Percentiles rank a stretch among this genome's conserved stretches.
These are phyloP conservation scores for Pyrus hybrid DNA, from an alignment of 331 rosid species.

Conservation along the genomic window DNA sequence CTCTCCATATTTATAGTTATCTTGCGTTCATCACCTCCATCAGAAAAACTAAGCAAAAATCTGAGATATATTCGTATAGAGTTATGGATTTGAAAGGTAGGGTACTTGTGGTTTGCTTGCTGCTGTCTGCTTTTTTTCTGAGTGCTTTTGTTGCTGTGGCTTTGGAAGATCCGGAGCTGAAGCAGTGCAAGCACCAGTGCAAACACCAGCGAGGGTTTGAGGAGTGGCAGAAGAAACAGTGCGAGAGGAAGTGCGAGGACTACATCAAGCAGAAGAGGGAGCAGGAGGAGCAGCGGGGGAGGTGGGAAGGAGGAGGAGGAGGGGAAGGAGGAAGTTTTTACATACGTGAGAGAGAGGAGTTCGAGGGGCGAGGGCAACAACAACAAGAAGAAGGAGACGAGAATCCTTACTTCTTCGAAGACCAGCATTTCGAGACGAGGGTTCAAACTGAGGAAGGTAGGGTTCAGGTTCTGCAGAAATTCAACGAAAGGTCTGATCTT, in stretches of 20 bases:
- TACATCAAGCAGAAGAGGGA: slow-evolving; percentile 17
- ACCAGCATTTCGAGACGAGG: slow-evolving; percentile 25
- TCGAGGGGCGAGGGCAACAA: background rate
- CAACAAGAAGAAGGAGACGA: background rate
- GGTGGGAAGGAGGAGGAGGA: background rate
- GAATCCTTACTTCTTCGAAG: slow-evolving; percentile 38
- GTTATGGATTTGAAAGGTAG: slow-evolving; percentile 22
- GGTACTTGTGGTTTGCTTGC: background rate
- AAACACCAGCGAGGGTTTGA: slow-evolving; percentile 18
- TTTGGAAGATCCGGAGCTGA: slow-evolving; percentile 29
- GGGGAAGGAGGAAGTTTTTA: background rate
- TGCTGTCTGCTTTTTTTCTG: background rate
- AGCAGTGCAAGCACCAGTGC: slow-evolving; percentile 52
- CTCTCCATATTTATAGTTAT: background rate
- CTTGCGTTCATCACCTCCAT: background rate
- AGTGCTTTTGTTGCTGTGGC: background rate
- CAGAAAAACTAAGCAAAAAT: background rate
- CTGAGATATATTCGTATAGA: background rate
- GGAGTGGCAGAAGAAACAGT: slow-evolving; percentile 9
- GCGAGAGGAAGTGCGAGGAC: slow-evolving; percentile 31
- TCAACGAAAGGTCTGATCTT: slow-evolving; percentile 33
- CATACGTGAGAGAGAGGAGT: background rate
- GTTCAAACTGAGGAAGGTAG: slow-evolving; percentile 41
- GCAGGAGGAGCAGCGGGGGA: slow-evolving; percentile 12
- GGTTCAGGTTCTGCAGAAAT: slow-evolving; percentile 32